Conservation (phyloP, 192 early-diverging fungal species). For the Lobosporangium transversale region DNA sequence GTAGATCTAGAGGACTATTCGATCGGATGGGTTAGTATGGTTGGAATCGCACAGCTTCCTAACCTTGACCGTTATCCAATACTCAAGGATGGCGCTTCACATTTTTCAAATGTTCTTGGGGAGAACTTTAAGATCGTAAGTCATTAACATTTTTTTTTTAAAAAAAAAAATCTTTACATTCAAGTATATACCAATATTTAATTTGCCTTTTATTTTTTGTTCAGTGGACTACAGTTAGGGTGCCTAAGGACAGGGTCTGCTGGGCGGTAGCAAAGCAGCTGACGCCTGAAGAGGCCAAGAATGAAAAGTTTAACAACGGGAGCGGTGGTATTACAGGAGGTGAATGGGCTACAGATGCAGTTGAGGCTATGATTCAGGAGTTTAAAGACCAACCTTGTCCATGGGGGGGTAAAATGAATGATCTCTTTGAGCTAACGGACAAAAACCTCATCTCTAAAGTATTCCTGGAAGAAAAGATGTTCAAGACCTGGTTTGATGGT, state of each 20-base stretch:
- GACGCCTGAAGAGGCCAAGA: not conserved
- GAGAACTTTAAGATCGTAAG: not conserved
- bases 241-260: no score
- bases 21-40: not conserved
- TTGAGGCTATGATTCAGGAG: not conserved
- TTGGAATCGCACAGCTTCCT: not conserved
- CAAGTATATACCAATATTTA: not conserved
- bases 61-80: conserved; percentile 4
- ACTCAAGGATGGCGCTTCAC: not conserved
- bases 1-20: not conserved
- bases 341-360: not conserved
- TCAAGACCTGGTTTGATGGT: not conserved
- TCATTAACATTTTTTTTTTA: not conserved
- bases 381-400: not conserved
- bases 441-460: not conserved
- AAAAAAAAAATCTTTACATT: no score
- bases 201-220: no score
- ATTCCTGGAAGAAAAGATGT: no score
- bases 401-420: not conserved
- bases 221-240: no score
- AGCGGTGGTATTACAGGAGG: no score
- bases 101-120: not conserved
- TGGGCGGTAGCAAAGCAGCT: not conserved
- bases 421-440: not conserved
- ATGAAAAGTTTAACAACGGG: not conserved